phyloP scores from a whole-genome alignment of 164 flowering plant species.

The Platanus orientalis region DNA sequence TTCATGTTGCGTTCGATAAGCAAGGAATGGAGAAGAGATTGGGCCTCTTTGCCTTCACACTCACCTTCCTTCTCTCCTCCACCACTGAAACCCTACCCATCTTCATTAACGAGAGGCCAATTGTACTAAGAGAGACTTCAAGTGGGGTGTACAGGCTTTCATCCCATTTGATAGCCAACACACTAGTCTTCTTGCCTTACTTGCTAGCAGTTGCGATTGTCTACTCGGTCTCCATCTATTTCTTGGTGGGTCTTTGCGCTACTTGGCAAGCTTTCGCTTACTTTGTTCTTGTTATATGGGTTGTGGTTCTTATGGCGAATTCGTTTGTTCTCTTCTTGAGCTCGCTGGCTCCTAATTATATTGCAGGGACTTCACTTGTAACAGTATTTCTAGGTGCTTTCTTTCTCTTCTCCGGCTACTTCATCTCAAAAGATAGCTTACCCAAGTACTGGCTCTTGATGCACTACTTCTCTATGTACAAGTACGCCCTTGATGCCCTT shows the following conservation, averaged over 20 bases:
- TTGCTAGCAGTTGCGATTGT: slow-evolving; percentile 59
- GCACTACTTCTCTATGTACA: slow-evolving; percentile 90
- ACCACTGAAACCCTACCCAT: slow-evolving; percentile 92
- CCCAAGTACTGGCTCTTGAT: slow-evolving; percentile 89
- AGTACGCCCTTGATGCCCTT: slow-evolving; percentile 79
- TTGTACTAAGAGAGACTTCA: slow-evolving; percentile 72
- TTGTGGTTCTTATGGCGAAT: slow-evolving; percentile 79
- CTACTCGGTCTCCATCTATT: slow-evolving; percentile 73
- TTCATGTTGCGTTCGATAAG: slow-evolving; percentile 63
- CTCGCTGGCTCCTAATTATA: slow-evolving; percentile 82
- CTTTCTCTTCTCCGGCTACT: slow-evolving; percentile 96
- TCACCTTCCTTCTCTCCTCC: slow-evolving; percentile 91
- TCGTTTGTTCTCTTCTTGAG: slow-evolving; percentile 88
- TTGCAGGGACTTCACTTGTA: slow-evolving; percentile 79
- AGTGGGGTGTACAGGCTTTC: slow-evolving; percentile 85
- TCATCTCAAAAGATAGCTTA: slow-evolving; percentile 66
- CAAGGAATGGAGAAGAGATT: slow-evolving; percentile 77
- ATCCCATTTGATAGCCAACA: slow-evolving; percentile 78
- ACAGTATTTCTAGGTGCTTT: slow-evolving; percentile 65
- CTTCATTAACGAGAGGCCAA: slow-evolving; percentile 82
- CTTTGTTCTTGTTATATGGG: slow-evolving; percentile 84
- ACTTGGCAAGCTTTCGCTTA: slow-evolving; percentile 71
- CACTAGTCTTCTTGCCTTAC: slow-evolving; percentile 85
- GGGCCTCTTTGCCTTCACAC: slow-evolving; percentile 94
- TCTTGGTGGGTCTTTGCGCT: slow-evolving; percentile 81